Evolutionary conservation across 2,329 filamentous ascomycete genomes (phyloP).

Genomic region (Aspergillus sp.): DNA sequence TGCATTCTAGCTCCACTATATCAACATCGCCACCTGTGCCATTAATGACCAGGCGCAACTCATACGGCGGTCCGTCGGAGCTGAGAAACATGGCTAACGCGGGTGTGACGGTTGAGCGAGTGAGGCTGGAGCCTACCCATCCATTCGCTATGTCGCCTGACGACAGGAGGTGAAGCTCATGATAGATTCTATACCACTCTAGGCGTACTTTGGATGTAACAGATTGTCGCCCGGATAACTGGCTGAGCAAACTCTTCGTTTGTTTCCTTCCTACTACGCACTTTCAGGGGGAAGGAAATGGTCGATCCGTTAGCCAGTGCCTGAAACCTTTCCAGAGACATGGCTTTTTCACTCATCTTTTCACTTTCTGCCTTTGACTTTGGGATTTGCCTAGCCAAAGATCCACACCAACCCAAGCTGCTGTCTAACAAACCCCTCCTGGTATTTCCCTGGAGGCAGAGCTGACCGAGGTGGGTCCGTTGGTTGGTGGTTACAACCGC

Average conservation of each 20-base stretch:
- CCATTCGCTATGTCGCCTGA: constrained; percentile 17
- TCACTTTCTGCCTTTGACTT: not conserved
- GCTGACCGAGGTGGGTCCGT: constrained; percentile 22
- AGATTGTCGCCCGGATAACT: not conserved
- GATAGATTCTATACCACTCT: constrained; percentile 6
- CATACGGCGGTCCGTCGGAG: constrained; percentile 18
- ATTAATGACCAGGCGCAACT: not conserved
- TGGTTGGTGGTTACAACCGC: constrained; percentile 24
- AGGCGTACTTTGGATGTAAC: constrained; percentile 6
- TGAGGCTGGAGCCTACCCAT: constrained; percentile 14
- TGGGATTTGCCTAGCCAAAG: constrained; percentile 3
- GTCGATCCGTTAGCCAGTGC: not conserved
- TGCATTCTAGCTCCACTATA: not conserved
- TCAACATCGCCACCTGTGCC: constrained; percentile 12
- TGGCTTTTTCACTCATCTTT: not conserved
- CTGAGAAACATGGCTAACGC: constrained; percentile 11
- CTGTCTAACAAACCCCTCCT: constrained; percentile 12
- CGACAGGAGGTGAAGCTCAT: constrained; percentile 7
- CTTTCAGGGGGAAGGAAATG: not conserved
- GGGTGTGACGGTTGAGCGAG: constrained; percentile 18
- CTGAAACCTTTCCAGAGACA: constrained; percentile 4
- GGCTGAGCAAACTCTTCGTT: not conserved
- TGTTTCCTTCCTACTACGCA: not conserved
- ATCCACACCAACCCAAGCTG: constrained; percentile 12
- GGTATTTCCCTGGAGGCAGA: constrained; percentile 12